A percentile compares a stretch with the other conserved stretches of the same genome.
Evolutionary conservation across 2,329 filamentous ascomycete species (phyloP).

Genomic region (Apiospora kogelbergensis): DNA sequence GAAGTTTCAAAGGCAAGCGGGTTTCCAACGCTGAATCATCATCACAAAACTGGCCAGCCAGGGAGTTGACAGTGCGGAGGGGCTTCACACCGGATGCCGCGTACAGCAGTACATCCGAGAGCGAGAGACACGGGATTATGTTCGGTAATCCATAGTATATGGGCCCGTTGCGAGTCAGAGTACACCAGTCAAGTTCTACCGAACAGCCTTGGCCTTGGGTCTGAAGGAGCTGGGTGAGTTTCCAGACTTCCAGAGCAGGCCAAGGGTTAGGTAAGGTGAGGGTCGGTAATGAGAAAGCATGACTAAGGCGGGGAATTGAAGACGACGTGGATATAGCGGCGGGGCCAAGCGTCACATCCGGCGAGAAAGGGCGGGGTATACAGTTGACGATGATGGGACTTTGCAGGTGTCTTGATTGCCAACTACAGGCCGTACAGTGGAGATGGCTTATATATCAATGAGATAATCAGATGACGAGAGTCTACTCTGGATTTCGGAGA

Average conservation of each 20-base stretch:
- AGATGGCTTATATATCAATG: too few species aligned
- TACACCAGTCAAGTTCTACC: not conserved
- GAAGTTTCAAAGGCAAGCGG: not conserved
- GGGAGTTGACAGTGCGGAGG: not conserved
- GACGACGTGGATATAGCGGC: not conserved
- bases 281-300: slow-evolving; percentile 8
- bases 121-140: not conserved
- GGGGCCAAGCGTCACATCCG: not conserved
- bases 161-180: not conserved
- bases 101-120: not conserved
- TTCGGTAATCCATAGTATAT: not conserved
- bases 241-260: not conserved
- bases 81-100: not conserved
- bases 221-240: not conserved
- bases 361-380: not conserved
- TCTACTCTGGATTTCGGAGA: too few species aligned
- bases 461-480: too few species aligned
- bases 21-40: slow-evolving; percentile 8
- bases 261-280: not conserved
- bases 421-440: too few species aligned
- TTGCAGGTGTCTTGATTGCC: not conserved
- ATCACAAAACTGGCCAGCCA: not conserved
- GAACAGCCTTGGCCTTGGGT: not conserved
- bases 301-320: slow-evolving; percentile 3
- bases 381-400: not conserved